Evolutionary conservation across 108 stramenopile species (phyloP).

Genomic region (Asterionellopsis glacialis): DNA sequence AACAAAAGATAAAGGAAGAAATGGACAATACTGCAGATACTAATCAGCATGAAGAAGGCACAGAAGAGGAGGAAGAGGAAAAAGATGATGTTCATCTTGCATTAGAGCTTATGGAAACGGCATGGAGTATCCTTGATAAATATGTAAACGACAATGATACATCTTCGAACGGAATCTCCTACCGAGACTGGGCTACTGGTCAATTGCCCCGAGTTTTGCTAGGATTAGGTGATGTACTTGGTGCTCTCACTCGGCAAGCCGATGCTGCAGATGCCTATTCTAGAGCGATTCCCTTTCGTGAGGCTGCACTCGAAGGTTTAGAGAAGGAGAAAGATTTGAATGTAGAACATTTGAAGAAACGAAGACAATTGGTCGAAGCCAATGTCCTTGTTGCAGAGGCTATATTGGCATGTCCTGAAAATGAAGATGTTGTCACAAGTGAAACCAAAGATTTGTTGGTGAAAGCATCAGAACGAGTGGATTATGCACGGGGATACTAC

Average conservation of each 20-base stretch:
- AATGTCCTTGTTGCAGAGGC: slow-evolving; percentile 68
- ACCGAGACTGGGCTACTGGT: slow-evolving; percentile 29
- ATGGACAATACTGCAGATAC: background rate
- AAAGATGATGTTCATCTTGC: slow-evolving; percentile 48
- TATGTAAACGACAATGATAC: slow-evolving; percentile 10
- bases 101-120: slow-evolving; percentile 78
- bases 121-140: slow-evolving; percentile 50
- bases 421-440: slow-evolving; percentile 56
- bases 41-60: slow-evolving; percentile 11
- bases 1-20: slow-evolving; percentile 1
- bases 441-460: slow-evolving; percentile 53
- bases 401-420: slow-evolving; percentile 54
- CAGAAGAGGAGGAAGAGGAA: slow-evolving; percentile 18
- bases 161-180: background rate
- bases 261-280: slow-evolving; percentile 76
- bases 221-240: slow-evolving; percentile 68
- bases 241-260: slow-evolving; percentile 36
- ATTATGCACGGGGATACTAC: slow-evolving; percentile 70
- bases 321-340: slow-evolving; percentile 10
- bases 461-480: slow-evolving; percentile 51
- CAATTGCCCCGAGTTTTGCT: slow-evolving; percentile 60
- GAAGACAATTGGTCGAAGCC: slow-evolving; percentile 53
- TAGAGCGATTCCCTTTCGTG: slow-evolving; percentile 58
- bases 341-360: slow-evolving; percentile 39
- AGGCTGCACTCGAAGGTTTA: slow-evolving; percentile 19